Evolutionary conservation across 106 monocot species (phyloP).

Genomic region (Chionographis japonica): DNA sequence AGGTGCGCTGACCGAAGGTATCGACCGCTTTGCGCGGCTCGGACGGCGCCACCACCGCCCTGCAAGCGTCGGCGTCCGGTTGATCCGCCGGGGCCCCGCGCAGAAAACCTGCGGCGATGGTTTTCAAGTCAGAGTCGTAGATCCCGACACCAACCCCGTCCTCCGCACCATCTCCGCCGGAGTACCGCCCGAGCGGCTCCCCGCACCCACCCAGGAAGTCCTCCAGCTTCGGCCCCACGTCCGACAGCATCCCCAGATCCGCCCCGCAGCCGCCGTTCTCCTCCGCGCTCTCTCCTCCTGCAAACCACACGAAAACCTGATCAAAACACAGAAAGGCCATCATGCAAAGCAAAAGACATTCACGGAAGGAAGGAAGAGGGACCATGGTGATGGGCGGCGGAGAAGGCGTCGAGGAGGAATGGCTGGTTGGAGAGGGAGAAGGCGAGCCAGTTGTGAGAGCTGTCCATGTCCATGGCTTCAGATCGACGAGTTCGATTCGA

Average conservation of each 20-base stretch:
- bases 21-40: slow-evolving; percentile 42
- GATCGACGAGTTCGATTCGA: neutral
- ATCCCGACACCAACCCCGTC: slow-evolving; percentile 1
- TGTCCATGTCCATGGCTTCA: slow-evolving; percentile 22
- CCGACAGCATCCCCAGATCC: slow-evolving; percentile 9
- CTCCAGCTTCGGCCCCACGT: slow-evolving; percentile 42
- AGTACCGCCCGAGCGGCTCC: slow-evolving; percentile 1
- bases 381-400: slow-evolving; percentile 11
- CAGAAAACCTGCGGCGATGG: slow-evolving; percentile 68
- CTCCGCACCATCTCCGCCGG: neutral
- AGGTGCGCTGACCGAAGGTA: slow-evolving; percentile 64
- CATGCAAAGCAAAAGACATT: neutral
- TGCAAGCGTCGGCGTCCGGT: slow-evolving; percentile 7
- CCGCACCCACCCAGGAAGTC: slow-evolving; percentile 33
- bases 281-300: slow-evolving; percentile 13
- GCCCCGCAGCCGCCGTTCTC: slow-evolving; percentile 20
- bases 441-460: slow-evolving; percentile 49
- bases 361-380: slow-evolving; percentile 9
- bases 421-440: slow-evolving; percentile 50
- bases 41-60: neutral
- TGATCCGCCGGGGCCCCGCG: slow-evolving; percentile 13
- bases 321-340: neutral
- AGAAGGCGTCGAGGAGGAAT: slow-evolving; percentile 34
- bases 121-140: slow-evolving; percentile 41
- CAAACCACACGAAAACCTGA: neutral